Evolutionary conservation across 345 rosid species (phyloP), one percentile per base, ranked within the genome.

Genomic region (Salix brachista): DNA sequence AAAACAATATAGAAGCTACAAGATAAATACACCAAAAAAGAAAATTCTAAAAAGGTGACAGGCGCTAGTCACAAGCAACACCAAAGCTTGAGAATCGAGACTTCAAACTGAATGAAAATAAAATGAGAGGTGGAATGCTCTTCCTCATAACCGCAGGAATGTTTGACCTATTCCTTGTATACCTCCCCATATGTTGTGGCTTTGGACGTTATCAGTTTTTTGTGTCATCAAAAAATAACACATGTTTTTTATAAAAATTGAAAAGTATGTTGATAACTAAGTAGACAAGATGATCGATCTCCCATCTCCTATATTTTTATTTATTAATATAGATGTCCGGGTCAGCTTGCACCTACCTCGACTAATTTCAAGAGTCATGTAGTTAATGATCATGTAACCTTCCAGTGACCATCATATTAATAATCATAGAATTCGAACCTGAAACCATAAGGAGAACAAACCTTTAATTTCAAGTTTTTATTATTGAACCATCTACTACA

Each of bases 331-430:
- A 6, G 3, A 34, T 34, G 1, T 34, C 0, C 6, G 1, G 1
- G 10, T 4, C 36, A 34, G 1, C 0, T 34, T 4, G 0, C 0
- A 32, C 1, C 0, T 4, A 32, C 0, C 5, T 32, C 5, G 5
- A 34, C 6, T 34, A 34, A 34, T 34, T 34, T 34, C 36, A 32
- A 32, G 34, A 32, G 34, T 32, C 5, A 32, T 32, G 34, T 32
- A 32, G 0, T 32, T 32, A 32, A 32, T 4, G 4, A 32, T 32
- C 34, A 32, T 32, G 34, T 30, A 30, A 30, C 3, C 32, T 30
- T 30, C 32, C 3, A 30, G 32, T 30, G 32, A 30, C 32, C 32
- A 30, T 32, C 0, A 32, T 32, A 32, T 32, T 32, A 32, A 4
- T 32, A 32, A 4, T 32, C 0, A 32, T 32, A 32, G 4, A 32